These are phyloP conservation scores for Lachancea thermotolerans DNA, from an alignment of 805 yeast genomes.

Conservation along the genomic window DNA sequence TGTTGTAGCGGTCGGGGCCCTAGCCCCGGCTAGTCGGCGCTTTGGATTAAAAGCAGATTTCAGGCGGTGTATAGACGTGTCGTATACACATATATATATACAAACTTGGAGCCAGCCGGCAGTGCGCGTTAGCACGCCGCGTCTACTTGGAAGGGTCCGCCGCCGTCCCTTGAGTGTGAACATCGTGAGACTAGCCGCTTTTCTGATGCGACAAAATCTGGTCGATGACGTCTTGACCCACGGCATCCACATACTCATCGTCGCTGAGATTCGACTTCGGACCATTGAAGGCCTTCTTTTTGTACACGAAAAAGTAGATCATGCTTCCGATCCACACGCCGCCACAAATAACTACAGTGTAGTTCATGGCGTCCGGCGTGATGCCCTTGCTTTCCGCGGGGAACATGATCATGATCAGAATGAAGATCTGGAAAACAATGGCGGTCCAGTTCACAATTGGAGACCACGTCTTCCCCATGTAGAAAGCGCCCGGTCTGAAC, in stretches of 20 bases:
- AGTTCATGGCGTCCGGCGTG: conserved; percentile 49
- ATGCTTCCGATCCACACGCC: conserved; percentile 49
- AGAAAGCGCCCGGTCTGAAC: conserved; percentile 56
- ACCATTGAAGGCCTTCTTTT: conserved; percentile 47
- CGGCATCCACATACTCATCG: conserved; percentile 20
- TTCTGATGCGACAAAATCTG: conserved; percentile 9
- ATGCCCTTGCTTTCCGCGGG: conserved; percentile 38
- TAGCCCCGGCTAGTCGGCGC: no score
- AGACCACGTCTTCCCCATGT: conserved; percentile 43
- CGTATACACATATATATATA: no score
- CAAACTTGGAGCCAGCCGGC: no score
- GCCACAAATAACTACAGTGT: conserved; percentile 53
- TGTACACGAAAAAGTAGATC: conserved; percentile 43
- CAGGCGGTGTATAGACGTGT: no score
- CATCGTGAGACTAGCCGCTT: neutral
- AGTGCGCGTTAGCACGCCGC: no score
- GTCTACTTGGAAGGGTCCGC: no score
- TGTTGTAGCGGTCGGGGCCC: no score
- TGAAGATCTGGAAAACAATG: conserved; percentile 41
- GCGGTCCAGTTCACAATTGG: conserved; percentile 41
- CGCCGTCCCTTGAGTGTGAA: no score
- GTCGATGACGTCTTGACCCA: conserved; percentile 12
- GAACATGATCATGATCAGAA: conserved; percentile 50
- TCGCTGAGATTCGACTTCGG: conserved; percentile 34
- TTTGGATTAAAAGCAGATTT: no score